Evolutionary conservation across 169 alveolate species (phyloP), one percentile per base, ranked within the genome.

Genomic region (Plasmodium reichenowi): DNA sequence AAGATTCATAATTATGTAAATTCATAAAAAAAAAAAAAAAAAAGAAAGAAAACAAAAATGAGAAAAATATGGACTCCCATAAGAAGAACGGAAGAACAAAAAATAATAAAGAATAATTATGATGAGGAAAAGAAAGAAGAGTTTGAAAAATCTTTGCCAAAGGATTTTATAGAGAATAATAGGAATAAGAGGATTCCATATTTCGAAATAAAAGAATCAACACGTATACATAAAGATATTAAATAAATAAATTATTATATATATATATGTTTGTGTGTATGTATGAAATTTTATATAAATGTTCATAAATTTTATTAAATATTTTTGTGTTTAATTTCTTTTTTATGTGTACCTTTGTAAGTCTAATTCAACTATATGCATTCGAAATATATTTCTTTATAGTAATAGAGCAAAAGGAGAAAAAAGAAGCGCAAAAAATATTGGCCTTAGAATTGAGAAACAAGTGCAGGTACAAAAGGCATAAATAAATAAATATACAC

Each of bases 61-160:
- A 83, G 91, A 72, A 83, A 83, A 83, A 56, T 83, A 83, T 83
- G 91, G 91, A 83, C 91, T 83, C 91, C 91, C 29, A 83, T 83
- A 83, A 83, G 91, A 83, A 83, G 91, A 83, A 22, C 91, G 67
- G 91, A 83, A 83, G 85, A 83, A 54, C 91, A 83, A 62, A 83
- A 83, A 63, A 62, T 45, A 48, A 58, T 83, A 67, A 83, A 83
- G 52, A 83, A 83, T 72, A 83, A 83, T 54, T 83, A 83, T 50
- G 72, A 83, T 68, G 91, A 83, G 58, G 91, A 83, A 38, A 47
- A 45, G 52, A 83, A 83, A 29, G 91, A 67, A 59, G 70, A 83
- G 2, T 83, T 83, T 83, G 91, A 83, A 68, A 83, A 83, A 68
- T 83, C 91, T 4, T 50, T 83, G 47, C 91, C 91, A 54, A 50